These are phyloP conservation scores for Podospora conica DNA, from an alignment of 495 filamentous ascomycete genomes.

Conservation along the genomic window DNA sequence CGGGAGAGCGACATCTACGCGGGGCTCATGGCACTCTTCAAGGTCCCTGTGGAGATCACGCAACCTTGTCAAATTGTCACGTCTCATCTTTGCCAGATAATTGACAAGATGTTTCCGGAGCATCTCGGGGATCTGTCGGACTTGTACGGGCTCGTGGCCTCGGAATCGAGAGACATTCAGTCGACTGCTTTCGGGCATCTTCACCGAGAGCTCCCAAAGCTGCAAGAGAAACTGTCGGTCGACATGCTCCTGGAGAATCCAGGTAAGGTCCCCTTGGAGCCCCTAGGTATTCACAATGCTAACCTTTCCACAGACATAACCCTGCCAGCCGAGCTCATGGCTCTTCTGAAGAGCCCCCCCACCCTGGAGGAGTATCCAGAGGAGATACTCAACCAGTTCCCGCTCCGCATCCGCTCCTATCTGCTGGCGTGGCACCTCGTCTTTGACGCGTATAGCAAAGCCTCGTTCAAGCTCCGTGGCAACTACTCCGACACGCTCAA, in stretches of 20 bases:
- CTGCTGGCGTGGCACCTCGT: constrained; percentile 88
- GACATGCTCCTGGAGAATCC: constrained; percentile 73
- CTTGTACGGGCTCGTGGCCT: constrained; percentile 66
- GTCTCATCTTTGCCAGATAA: constrained; percentile 56
- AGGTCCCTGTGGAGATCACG: constrained; percentile 29
- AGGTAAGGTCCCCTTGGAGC: constrained; percentile 20
- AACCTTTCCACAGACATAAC: constrained; percentile 39
- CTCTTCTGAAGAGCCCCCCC: constrained; percentile 53
- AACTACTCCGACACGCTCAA: constrained; percentile 74
- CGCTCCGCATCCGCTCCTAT: constrained; percentile 57
- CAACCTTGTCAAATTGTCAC: constrained; percentile 54
- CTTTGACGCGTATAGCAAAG: constrained; percentile 76
- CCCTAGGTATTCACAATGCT: neutral
- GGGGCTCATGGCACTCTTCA: constrained; percentile 57
- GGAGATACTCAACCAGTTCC: constrained; percentile 47
- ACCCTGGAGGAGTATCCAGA: constrained; percentile 40
- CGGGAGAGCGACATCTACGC: constrained; percentile 42
- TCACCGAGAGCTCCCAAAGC: constrained; percentile 64
- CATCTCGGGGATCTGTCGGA: constrained; percentile 51
- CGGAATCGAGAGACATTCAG: constrained; percentile 68
- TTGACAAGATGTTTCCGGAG: constrained; percentile 51
- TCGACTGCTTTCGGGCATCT: constrained; percentile 75
- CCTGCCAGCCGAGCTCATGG: constrained; percentile 64
- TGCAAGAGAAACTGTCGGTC: constrained; percentile 78
- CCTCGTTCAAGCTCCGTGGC: constrained; percentile 71